Evolutionary conservation across 345 rosid species (phyloP).

Genomic region (Salix brachista): DNA sequence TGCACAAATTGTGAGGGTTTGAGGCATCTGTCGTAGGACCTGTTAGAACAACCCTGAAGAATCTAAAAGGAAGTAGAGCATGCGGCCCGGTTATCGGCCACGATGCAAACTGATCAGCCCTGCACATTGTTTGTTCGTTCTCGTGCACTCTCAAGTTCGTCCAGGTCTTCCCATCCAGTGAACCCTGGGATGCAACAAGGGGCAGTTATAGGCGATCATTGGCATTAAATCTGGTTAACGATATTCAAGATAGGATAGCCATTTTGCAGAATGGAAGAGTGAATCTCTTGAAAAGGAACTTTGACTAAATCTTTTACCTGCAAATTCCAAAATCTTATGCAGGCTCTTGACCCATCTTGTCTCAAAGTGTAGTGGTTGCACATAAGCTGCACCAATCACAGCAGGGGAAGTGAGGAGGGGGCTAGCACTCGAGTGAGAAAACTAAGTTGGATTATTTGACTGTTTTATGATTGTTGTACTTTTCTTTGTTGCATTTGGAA

Average conservation of each 20-base stretch:
- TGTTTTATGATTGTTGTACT: background rate
- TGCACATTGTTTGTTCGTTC: constrained; percentile 70
- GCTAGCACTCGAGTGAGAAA: background rate
- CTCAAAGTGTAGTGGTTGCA: constrained; percentile 90
- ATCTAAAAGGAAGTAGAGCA: constrained; percentile 72
- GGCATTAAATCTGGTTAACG: background rate
- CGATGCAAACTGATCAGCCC: constrained; percentile 77
- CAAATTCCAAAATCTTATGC: constrained; percentile 69
- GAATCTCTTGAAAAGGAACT: background rate
- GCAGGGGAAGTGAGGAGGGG: background rate
- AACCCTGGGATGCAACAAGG: constrained; percentile 43
- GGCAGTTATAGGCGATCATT: background rate
- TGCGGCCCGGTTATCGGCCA: constrained; percentile 72
- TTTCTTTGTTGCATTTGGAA: too few species aligned
- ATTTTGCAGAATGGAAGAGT: background rate
- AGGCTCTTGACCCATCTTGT: constrained; percentile 87
- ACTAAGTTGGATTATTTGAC: background rate
- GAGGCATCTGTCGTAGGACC: constrained; percentile 69
- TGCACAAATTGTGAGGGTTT: constrained; percentile 74
- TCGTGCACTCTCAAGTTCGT: constrained; percentile 68
- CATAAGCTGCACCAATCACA: constrained; percentile 65
- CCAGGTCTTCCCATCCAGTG: constrained; percentile 73
- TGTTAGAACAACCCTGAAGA: constrained; percentile 63
- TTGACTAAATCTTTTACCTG: constrained; percentile 47
- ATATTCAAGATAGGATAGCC: background rate